These are phyloP conservation scores for Penstemon newberryi DNA, from an alignment of 257 asterid genomes.

Conservation along the genomic window DNA sequence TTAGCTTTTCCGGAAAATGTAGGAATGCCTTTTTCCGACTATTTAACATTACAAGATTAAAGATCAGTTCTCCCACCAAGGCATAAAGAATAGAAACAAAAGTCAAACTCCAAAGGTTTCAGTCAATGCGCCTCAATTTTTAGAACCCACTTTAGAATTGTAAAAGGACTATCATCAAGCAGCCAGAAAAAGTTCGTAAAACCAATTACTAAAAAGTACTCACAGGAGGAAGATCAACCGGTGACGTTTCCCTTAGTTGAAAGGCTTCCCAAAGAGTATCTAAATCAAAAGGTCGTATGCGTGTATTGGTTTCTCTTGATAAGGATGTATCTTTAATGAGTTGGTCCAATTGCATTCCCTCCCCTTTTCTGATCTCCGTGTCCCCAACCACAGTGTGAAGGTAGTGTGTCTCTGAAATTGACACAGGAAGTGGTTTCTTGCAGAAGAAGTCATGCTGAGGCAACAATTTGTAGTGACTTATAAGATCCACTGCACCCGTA, in stretches of 20 bases:
- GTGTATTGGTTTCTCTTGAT: constrained; percentile 61
- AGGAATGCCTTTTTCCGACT: constrained; percentile 95
- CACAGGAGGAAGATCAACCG: constrained; percentile 74
- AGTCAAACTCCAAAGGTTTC: not conserved
- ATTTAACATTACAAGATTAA: constrained; percentile 33
- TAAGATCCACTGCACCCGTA: constrained; percentile 92
- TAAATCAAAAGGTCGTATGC: constrained; percentile 76
- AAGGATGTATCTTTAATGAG: constrained; percentile 64
- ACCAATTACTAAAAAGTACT: constrained; percentile 39
- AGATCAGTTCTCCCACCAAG: constrained; percentile 26
- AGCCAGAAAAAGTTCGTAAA: constrained; percentile 24
- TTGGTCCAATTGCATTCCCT: constrained; percentile 90
- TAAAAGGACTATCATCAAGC: constrained; percentile 23
- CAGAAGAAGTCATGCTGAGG: constrained; percentile 94
- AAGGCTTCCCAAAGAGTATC: constrained; percentile 80
- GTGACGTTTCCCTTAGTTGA: constrained; percentile 82
- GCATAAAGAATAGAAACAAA: not conserved
- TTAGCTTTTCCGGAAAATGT: constrained; percentile 78
- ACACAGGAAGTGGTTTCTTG: constrained; percentile 80
- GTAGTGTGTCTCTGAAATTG: constrained; percentile 87
- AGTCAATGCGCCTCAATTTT: constrained; percentile 25
- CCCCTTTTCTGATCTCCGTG: constrained; percentile 90
- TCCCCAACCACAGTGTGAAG: constrained; percentile 97
- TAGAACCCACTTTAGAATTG: not conserved
- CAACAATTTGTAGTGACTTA: constrained; percentile 76